These are phyloP conservation scores for Carex arenaria DNA, from an alignment of 202 grass and related monocot genomes.

Conservation along the genomic window DNA sequence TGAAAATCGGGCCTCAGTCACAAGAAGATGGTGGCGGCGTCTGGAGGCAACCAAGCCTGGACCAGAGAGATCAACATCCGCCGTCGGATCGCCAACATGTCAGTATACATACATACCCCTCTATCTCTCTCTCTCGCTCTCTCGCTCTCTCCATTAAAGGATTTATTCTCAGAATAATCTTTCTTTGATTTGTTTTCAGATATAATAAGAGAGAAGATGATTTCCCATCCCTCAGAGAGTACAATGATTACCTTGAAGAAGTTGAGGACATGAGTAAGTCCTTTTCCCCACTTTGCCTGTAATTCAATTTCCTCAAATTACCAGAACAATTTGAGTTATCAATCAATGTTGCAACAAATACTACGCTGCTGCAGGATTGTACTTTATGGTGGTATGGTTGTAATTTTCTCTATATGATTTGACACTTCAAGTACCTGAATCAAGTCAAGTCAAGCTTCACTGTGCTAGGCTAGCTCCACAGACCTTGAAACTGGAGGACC, in stretches of 20 bases:
- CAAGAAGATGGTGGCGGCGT: conserved; percentile 42
- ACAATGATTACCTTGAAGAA: conserved; percentile 94
- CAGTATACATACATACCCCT: neutral
- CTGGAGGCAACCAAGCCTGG: conserved; percentile 42
- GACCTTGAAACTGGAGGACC: conserved; percentile 47
- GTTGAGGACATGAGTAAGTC: conserved; percentile 93
- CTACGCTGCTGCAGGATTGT: neutral
- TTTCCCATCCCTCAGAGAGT: conserved; percentile 73
- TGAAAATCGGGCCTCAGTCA: neutral
- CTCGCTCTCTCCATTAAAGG: no score
- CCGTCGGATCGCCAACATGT: conserved; percentile 63
- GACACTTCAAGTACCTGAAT: neutral
- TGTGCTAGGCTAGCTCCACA: neutral
- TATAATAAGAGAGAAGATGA: conserved; percentile 81
- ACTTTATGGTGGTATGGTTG: neutral
- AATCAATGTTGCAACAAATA: neutral
- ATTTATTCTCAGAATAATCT: neutral
- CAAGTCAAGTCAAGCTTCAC: neutral
- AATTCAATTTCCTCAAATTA: neutral
- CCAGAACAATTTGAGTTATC: neutral
- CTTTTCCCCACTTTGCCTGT: neutral
- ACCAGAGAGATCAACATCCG: conserved; percentile 68
- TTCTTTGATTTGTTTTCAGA: conserved; percentile 33
- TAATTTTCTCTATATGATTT: neutral
- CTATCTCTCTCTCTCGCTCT: neutral